These are phyloP conservation scores for Ophiocordyceps australis DNA, from an alignment of 2,329 filamentous ascomycete genomes.

Conservation along the genomic window DNA sequence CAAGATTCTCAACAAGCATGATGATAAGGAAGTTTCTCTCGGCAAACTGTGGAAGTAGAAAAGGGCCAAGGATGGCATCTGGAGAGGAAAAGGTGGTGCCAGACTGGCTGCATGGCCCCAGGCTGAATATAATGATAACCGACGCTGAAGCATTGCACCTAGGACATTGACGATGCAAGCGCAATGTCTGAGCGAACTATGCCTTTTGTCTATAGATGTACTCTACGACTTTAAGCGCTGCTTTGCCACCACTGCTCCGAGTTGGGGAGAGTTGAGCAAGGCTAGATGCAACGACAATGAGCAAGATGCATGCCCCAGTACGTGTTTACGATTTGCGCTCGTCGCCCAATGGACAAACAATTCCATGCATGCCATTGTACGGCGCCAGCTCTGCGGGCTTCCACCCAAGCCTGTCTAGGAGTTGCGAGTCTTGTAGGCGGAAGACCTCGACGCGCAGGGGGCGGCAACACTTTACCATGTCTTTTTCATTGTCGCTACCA, in stretches of 20 bases:
- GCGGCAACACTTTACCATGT: constrained; percentile 52
- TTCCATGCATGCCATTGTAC: constrained; percentile 50
- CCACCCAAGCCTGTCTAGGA: constrained; percentile 41
- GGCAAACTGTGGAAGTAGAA: constrained; percentile 64
- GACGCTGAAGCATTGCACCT: no score
- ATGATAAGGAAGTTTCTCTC: constrained; percentile 89
- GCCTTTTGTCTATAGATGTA: no score
- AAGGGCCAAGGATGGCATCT: no score
- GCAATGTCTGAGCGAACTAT: no score
- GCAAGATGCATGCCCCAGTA: no score
- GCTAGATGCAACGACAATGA: no score
- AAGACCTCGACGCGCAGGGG: constrained; percentile 62
- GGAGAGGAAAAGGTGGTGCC: no score
- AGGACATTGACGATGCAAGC: no score
- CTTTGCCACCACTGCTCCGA: no score
- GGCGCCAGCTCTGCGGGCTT: constrained; percentile 35
- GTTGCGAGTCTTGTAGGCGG: constrained; percentile 30
- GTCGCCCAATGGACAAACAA: constrained; percentile 8
- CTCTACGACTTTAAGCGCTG: not conserved
- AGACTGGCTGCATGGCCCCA: no score
- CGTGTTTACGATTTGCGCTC: not conserved
- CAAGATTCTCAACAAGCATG: constrained; percentile 99
- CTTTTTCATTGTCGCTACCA: constrained; percentile 46
- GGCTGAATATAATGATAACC: no score
- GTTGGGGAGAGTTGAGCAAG: no score